Evolutionary conservation across 2,329 filamentous ascomycete species (phyloP).

Genomic region (Nothomitra cinnamomea): DNA sequence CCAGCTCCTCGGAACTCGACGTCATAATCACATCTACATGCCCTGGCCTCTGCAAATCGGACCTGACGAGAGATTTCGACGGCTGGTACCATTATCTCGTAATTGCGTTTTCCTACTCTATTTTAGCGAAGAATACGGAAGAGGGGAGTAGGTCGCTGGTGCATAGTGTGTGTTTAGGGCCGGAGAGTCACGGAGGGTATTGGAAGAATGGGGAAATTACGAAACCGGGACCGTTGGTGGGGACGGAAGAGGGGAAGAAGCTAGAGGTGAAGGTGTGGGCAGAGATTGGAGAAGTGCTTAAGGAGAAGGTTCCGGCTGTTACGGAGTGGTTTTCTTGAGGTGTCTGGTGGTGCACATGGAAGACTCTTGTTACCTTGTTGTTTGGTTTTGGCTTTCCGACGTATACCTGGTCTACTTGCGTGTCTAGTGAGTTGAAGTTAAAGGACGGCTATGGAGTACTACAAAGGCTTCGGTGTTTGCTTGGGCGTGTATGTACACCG

Average conservation of each 20-base stretch:
- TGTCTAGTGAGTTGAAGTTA: no score
- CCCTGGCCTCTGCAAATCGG: neutral
- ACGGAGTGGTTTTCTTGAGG: no score
- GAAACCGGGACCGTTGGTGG: neutral
- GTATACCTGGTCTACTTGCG: no score
- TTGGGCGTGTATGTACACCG: no score
- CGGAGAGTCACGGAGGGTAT: conserved; percentile 13
- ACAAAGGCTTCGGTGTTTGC: no score
- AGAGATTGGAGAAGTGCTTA: neutral
- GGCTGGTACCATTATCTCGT: no score
- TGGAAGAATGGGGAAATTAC: conserved; percentile 8
- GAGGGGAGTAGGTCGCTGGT: conserved; percentile 17
- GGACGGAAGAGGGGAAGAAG: neutral
- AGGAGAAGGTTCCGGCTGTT: neutral
- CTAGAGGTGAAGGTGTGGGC: neutral
- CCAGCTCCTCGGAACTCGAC: neutral
- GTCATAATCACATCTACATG: conserved; percentile 1
- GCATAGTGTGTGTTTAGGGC: conserved; percentile 12
- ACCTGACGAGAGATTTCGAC: neutral
- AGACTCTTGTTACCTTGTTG: no score
- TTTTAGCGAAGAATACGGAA: conserved; percentile 16
- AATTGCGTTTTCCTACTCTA: no score
- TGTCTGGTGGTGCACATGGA: no score
- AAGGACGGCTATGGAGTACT: no score
- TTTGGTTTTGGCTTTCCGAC: no score